Base-by-base conservation (phyloP, 2,329 filamentous ascomycete genomes). In the Phialemonium atrogriseum region DNA sequence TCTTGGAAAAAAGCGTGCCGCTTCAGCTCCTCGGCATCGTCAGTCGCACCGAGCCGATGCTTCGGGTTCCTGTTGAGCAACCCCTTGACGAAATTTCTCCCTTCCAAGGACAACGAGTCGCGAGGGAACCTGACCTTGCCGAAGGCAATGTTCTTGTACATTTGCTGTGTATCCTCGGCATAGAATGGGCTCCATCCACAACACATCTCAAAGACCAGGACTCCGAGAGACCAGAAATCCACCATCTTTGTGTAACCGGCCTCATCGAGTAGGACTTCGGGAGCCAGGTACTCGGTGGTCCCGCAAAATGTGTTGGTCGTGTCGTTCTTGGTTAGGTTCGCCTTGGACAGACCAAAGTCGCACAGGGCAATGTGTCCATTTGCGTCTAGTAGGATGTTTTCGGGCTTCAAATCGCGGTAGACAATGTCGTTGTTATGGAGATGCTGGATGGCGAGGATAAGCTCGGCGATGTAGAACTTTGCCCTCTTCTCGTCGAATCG, bases 131-230 rank as follows among this genome's bases (percentile, higher is more conserved):
- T 75, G 36, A 98, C 91, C 56, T 98, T 98, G 54, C 91, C 91
- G 52, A 98, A 98, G 0, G 91, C 91, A 54, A 98, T 98, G 64
- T 98, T 98, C 69, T 98, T 98, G 68, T 98, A 98, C 91, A 98
- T 98, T 58, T 98, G 91, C 59, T 98, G 91, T 1, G 91, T 98
- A 52, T 98, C 91, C 52, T 98, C 91, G 35, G 91, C 91, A 48
- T 96, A 98, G 62, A 98, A 98, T 0, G 91, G 91, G 49, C 87
- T 95, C 91, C 91, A 98, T 20, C 91, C 91, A 49, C 91, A 98
- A 65, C 91, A 98, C 91, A 98, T 98, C 59, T 98, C 91, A 49
- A 98, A 98, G 2, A 98, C 91, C 33, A 98, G 69, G 28, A 98
- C 91, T 35, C 91, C 91, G 10, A 98, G 70, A 2, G 91, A 98